Base-by-base conservation (phyloP, 169 alveolate species). In the Plasmodium gallinaceum region DNA sequence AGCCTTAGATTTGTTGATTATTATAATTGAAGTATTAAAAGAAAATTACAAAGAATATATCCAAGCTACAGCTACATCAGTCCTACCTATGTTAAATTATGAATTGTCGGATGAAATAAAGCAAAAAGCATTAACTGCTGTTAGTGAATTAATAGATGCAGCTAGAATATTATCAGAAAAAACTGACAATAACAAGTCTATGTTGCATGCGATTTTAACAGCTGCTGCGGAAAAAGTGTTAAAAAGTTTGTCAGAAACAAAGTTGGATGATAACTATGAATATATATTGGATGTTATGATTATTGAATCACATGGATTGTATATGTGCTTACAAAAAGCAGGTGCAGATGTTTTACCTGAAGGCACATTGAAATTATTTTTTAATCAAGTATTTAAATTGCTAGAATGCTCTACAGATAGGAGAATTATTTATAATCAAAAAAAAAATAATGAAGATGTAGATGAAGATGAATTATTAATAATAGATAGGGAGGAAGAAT, bases 111-210 rank as follows among this genome's bases (percentile, higher is more conserved):
- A 93, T 54, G 97, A 95, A n/a, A 70, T 96, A 64, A 94, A 93
- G 74, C 93, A 94, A 85, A 92, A 80, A 83, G 95, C 98, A 14
- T 88, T 96, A 37, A 78, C 85, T 12, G 96, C 98, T 6, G 83
- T 95, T 89, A 96, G 97, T 42, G 85, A 94, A n/a, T 88, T 96
- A 66, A 94, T 96, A 37, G 94, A 88, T n/a, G 97, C 97, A 39
- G 92, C 96, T 42, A 64, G 86, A 62, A 66, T 92, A 7, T 90
- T 93, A 18, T 52, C 93, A 14, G 95, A 94, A 45, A 90, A 92
- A 87, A 88, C 88, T 12, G 94, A 92, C 45, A 88, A 93, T 14
- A 46, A 88, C 32, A 92, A 71, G 72, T 93, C 93, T 26, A 60
- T 95, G 92, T 71, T 94, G 22, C 74, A 83, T 61, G 96, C 93